Evolutionary conservation across 352 stramenopile species (phyloP), one percentile per base, ranked within the genome.

Genomic region (Phytophthora aleatoria): DNA sequence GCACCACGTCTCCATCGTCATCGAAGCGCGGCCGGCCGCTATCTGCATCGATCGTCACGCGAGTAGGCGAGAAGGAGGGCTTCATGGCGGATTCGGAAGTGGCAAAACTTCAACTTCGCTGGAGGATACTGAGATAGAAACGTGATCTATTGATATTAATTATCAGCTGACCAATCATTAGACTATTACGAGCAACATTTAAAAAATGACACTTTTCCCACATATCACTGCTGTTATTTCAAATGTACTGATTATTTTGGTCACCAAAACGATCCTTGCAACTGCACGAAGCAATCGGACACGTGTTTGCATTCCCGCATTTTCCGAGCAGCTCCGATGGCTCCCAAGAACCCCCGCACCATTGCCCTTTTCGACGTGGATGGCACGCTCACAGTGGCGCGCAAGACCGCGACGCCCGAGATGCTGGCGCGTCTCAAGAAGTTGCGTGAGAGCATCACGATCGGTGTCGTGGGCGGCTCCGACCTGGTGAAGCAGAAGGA

Each of bases 311-410:
- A 61, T 53, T 58, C 13, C 15, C 43, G 13, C 30, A 63, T 35
- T 54, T 10, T 26, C 26, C 13, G 13, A 57, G n/a, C 63, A 38
- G 33, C 30, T 36, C 15, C 13, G 33, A 82, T 82, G 74, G 64
- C 71, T 11, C 39, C 64, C 53, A 89, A 74, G 77, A 98, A 98
- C 61, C 83, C 93, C 27, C 92, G 95, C 41, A 94, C 98, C 65
- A 92, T 99, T 63, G 97, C 96, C 27, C 93, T 99, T 62, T 99
- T 99, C 76, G 98, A 99, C 76, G 96, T 99, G 35, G 98, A 99
- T 73, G 97, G 97, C 50, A 99, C 98, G 44, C 87, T 99, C 64
- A 99, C 98, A 20, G 88, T 89, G 16, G 95, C 97, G 13, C 88
- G 97, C 63, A 91, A 91, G 69, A 85, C 89, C 49, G 91, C 97